These are phyloP conservation scores for Russula compacta DNA, from an alignment of 768 basidiomycete species.

Conservation along the genomic window DNA sequence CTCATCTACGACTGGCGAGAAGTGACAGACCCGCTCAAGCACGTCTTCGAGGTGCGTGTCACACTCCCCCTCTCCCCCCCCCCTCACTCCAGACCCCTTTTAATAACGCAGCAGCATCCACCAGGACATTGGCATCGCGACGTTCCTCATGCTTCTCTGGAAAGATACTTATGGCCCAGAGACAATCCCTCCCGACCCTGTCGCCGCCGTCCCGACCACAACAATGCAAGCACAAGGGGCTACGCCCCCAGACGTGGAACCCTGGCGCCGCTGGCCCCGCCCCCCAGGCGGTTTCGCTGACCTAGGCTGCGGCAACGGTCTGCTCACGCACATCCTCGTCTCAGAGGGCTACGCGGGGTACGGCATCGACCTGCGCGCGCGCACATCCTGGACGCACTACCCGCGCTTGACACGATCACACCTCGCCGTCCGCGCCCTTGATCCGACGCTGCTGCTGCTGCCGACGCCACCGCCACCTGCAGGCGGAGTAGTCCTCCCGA, in stretches of 20 bases:
- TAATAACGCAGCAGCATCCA: constrained; percentile 24
- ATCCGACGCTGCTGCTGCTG: constrained; percentile 38
- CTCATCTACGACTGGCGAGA: constrained; percentile 71
- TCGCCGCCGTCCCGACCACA: not conserved
- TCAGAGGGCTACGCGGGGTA: constrained; percentile 77
- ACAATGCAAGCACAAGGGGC: not conserved
- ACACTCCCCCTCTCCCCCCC: not conserved
- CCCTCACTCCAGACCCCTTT: not conserved
- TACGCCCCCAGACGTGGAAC: constrained; percentile 24
- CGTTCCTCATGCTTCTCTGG: constrained; percentile 90
- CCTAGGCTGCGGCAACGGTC: constrained; percentile 90
- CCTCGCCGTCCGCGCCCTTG: constrained; percentile 61
- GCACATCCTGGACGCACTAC: constrained; percentile 79
- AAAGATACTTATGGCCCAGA: constrained; percentile 48
- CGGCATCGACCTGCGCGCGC: constrained; percentile 80
- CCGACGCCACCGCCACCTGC: not conserved
- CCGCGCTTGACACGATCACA: constrained; percentile 48
- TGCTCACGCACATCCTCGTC: constrained; percentile 79
- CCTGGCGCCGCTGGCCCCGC: constrained; percentile 68
- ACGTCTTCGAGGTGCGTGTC: constrained; percentile 70
- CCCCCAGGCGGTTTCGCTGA: constrained; percentile 85
- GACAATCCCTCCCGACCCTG: not conserved
- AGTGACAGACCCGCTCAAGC: constrained; percentile 78
- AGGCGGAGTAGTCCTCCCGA: not conserved
- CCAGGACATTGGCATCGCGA: constrained; percentile 91